Conservation (phyloP, 768 basidiomycete genomes). For the Hortiboletus campestris region DNA sequence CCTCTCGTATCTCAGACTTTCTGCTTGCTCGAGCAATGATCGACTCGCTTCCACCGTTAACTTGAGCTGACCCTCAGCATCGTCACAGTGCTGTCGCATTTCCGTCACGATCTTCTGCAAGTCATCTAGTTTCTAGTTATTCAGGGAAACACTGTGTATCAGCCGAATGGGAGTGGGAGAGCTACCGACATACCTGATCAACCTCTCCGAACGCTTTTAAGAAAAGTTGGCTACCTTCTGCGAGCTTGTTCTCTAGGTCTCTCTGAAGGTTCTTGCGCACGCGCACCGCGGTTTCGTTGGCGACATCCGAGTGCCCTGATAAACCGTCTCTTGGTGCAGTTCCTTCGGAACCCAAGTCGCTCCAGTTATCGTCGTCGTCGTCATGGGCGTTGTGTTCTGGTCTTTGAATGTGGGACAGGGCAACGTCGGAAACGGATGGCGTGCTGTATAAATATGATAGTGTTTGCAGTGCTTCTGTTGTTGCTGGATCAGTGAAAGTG, state of each 20-base stretch:
- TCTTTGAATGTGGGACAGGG: background rate
- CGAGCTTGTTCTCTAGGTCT: constrained; percentile 82
- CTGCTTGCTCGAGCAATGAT: constrained; percentile 78
- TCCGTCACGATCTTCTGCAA: constrained; percentile 73
- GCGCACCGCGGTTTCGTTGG: constrained; percentile 65
- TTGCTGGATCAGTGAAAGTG: constrained; percentile 73
- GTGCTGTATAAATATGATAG: constrained; percentile 74
- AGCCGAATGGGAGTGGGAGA: background rate
- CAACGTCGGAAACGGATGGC: constrained; percentile 17
- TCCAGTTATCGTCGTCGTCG: constrained; percentile 33
- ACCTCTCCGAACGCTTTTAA: constrained; percentile 84
- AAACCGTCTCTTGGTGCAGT: constrained; percentile 9
- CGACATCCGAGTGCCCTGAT: constrained; percentile 28
- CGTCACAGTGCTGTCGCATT: constrained; percentile 82
- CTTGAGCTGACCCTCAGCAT: constrained; percentile 74
- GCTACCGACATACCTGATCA: constrained; percentile 64
- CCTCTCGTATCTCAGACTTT: constrained; percentile 72
- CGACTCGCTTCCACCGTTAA: constrained; percentile 76
- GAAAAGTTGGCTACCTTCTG: constrained; percentile 80
- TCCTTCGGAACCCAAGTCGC: constrained; percentile 16
- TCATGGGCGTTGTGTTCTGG: constrained; percentile 33
- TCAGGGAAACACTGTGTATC: background rate
- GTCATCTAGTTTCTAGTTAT: constrained; percentile 72
- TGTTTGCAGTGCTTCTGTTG: constrained; percentile 76
- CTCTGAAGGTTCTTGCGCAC: constrained; percentile 78